Base-by-base conservation (phyloP, 176 grass and related monocot species). In the Cenchrus fungigraminus region DNA sequence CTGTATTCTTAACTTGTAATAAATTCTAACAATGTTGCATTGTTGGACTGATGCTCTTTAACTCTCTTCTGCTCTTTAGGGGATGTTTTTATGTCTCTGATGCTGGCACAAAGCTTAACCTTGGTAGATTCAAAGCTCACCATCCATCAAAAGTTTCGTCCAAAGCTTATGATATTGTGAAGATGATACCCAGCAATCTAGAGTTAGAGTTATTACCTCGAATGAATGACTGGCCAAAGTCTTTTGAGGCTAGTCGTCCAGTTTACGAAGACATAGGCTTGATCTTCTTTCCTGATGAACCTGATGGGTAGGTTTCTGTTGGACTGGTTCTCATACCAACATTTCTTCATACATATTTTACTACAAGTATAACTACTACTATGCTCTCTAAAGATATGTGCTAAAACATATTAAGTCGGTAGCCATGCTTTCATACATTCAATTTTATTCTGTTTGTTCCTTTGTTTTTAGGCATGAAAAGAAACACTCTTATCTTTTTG, bases 181-280 rank as follows among this genome's bases (percentile, higher is more conserved):
- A 77, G 13, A 52, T 16, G 32, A 86, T 89, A 56, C 65, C 88
- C 28, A 57, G 0, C 13, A 47, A 54, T 57, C 25, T 89, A 28
- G 3, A 77, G 50, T 25, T 86, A n/a, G 66, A 89, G 65, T 71
- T 89, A 43, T 82, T 82, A 17, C 83, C 78, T 71, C 78, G 46
- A 82, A 71, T 71, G 45, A n/a, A 82, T 40, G 84, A 86, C 6
- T 86, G 88, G 88, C 83, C 78, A 56, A 71, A 64, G 64, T 17
- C 8, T 16, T 86, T 82, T 65, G 71, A 82, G 56, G 46, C 12
- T 37, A 64, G 0, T 45, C 1, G 0, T 47, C 78, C 83, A 69
- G 56, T 54, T 77, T 51, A 89, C 82, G 78, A 86, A 34, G 88
- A 86, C 46, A 71, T 89, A 71, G 83, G 54, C 6, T 46, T 89